phyloP scores from a whole-genome alignment of 2,329 filamentous ascomycete genomes.

The Trichoderma pleuroti region DNA sequence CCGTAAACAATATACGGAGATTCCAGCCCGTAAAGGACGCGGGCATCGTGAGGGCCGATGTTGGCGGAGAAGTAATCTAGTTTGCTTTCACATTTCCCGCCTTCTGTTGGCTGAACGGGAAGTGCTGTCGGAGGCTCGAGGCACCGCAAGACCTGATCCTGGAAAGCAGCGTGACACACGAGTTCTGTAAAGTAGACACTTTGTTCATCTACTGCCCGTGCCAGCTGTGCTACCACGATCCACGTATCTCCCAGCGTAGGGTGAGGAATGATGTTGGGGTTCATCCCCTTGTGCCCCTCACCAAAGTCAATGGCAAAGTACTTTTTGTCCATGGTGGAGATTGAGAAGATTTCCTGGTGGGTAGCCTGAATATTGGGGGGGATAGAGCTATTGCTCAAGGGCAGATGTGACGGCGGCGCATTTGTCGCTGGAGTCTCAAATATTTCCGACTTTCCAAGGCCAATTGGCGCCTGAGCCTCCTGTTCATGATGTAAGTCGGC shows the following conservation, averaged over 20 bases:
- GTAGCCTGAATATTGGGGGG: neutral
- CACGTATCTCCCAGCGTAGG: slow-evolving; percentile 45
- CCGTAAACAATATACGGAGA: slow-evolving; percentile 51
- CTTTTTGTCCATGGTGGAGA: slow-evolving; percentile 41
- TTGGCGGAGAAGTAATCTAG: slow-evolving; percentile 41
- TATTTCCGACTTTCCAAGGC: neutral
- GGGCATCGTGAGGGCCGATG: slow-evolving; percentile 55
- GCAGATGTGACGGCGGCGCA: neutral
- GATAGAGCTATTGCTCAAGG: neutral
- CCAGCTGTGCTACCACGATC: slow-evolving; percentile 50
- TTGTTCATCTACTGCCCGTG: slow-evolving; percentile 27
- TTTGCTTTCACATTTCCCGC: slow-evolving; percentile 44
- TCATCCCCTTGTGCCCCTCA: slow-evolving; percentile 38
- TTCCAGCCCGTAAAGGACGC: slow-evolving; percentile 53
- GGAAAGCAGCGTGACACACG: slow-evolving; percentile 49
- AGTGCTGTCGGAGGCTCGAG: slow-evolving; percentile 38
- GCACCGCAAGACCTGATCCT: slow-evolving; percentile 41
- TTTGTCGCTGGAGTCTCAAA: neutral
- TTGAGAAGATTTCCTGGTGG: slow-evolving; percentile 44
- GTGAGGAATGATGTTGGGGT: slow-evolving; percentile 58
- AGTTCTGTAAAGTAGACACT: slow-evolving; percentile 42
- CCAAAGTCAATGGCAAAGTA: slow-evolving; percentile 51
- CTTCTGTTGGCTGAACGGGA: slow-evolving; percentile 44
- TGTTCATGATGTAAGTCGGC: neutral
- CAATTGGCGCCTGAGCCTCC: neutral